These are phyloP conservation scores for Pythium coloratum DNA, from an alignment of 352 stramenopile genomes.

Conservation along the genomic window DNA sequence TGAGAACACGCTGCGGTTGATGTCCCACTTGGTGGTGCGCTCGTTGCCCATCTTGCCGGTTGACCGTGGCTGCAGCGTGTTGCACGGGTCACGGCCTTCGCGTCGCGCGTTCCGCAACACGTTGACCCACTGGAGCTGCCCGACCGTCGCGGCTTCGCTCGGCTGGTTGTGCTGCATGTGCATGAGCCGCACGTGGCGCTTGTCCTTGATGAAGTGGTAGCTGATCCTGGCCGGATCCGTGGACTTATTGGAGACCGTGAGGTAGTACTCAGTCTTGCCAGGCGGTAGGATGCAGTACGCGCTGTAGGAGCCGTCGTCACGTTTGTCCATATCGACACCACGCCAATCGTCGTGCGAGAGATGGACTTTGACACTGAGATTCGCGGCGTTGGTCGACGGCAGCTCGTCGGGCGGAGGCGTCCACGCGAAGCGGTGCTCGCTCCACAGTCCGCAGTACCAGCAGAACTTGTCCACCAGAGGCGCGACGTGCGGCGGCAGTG, in stretches of 20 bases:
- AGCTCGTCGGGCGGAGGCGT: slow-evolving; percentile 39
- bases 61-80: slow-evolving; percentile 63
- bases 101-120: slow-evolving; percentile 48
- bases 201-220: slow-evolving; percentile 53
- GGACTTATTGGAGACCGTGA: slow-evolving; percentile 42
- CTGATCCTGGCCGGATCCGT: slow-evolving; percentile 28
- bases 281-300: slow-evolving; percentile 62
- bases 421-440: slow-evolving; percentile 75
- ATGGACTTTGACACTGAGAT: slow-evolving; percentile 55
- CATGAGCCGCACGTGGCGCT: slow-evolving; percentile 33
- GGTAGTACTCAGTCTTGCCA: slow-evolving; percentile 78
- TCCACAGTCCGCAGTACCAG: slow-evolving; percentile 79
- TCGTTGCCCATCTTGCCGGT: slow-evolving; percentile 42
- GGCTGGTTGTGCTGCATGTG: slow-evolving; percentile 18
- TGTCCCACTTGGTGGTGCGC: slow-evolving; percentile 55
- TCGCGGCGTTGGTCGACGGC: slow-evolving; percentile 29
- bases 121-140: slow-evolving; percentile 48
- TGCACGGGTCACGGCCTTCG: slow-evolving; percentile 68
- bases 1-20: slow-evolving; percentile 80
- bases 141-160: slow-evolving; percentile 25
- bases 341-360: slow-evolving; percentile 72
- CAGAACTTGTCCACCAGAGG: slow-evolving; percentile 67
- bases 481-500: slow-evolving; percentile 50
- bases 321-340: slow-evolving; percentile 60
- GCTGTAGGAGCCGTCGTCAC: slow-evolving; percentile 60